Percentiles rank a stretch among this genome's conserved stretches.
Evolutionary conservation across 495 filamentous ascomycete species (phyloP).

Genomic region (Penicillium arizonense): DNA sequence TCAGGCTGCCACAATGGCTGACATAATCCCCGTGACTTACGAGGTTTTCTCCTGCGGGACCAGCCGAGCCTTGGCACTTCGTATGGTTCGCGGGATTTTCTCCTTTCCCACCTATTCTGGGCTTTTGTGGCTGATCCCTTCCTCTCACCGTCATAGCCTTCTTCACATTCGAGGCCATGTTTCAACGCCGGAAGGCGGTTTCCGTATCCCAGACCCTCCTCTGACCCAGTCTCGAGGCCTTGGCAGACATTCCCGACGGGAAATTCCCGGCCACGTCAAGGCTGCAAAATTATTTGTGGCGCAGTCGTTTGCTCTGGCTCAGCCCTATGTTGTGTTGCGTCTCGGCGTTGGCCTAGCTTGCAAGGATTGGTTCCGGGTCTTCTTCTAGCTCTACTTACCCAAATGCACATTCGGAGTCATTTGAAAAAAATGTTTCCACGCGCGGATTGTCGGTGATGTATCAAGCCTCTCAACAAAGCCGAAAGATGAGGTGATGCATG

Average conservation of each 20-base stretch:
- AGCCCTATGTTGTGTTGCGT: neutral
- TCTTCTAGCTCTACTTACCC: neutral
- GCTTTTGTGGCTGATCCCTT: slow-evolving; percentile 1
- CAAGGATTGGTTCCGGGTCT: neutral
- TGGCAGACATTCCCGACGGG: slow-evolving; percentile 1
- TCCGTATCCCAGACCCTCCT: neutral
- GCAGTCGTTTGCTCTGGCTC: neutral
- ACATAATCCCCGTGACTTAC: neutral
- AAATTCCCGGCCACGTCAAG: neutral
- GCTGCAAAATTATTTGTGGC: neutral
- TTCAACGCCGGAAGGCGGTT: neutral
- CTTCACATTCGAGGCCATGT: neutral
- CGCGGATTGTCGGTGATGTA: neutral
- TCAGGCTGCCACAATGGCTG: neutral
- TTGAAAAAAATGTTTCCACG: neutral
- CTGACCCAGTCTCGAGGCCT: neutral
- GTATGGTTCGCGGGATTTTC: neutral
- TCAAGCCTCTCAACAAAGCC: neutral
- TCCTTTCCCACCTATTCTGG: neutral
- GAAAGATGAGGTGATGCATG: neutral
- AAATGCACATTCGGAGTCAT: neutral
- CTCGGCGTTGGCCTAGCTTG: neutral
- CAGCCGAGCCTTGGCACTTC: slow-evolving; percentile 1
- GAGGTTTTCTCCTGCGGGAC: slow-evolving; percentile 1
- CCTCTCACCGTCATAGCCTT: neutral